A percentile compares a stretch with the other conserved stretches of the same genome.
Evolutionary conservation across 1,284 basidiomycete species (phyloP).

Genomic region (Sanghuangporus sanghuang): DNA sequence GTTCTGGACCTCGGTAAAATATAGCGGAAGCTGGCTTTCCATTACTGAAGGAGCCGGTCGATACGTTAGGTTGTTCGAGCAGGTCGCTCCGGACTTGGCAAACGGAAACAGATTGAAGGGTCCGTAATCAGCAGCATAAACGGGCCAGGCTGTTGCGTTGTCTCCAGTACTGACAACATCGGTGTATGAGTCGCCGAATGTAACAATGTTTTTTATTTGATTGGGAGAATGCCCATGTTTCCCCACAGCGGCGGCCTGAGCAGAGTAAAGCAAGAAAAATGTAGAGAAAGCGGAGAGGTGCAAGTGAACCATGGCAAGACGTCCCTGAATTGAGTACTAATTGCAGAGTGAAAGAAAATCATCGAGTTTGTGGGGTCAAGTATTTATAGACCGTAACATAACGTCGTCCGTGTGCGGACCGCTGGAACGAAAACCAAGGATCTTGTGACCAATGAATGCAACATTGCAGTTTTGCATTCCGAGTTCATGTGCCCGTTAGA

Average conservation of each 20-base stretch:
- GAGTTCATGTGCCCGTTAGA: too few species aligned
- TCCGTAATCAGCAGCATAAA: conserved; percentile 36
- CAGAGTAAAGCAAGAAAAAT: background rate
- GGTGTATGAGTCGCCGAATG: conserved; percentile 44
- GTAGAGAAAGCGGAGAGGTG: background rate
- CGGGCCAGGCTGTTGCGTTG: conserved; percentile 38
- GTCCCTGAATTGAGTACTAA: background rate
- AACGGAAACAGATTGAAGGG: conserved; percentile 35
- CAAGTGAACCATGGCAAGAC: background rate
- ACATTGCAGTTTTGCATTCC: too few species aligned
- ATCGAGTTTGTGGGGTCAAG: too few species aligned
- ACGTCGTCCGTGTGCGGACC: too few species aligned
- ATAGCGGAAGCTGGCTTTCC: conserved; percentile 35
- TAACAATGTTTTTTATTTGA: conserved; percentile 38
- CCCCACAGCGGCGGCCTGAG: background rate
- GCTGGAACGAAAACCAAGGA: too few species aligned
- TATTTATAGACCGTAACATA: too few species aligned
- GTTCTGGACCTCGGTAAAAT: conserved; percentile 28
- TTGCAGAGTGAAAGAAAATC: too few species aligned
- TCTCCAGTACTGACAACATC: conserved; percentile 33
- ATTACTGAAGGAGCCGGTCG: conserved; percentile 35
- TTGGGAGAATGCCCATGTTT: conserved; percentile 20
- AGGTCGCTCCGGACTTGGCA: conserved; percentile 39
- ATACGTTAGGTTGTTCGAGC: conserved; percentile 37
- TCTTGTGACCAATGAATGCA: too few species aligned